Base-by-base conservation (phyloP, 306 rosid species). In the Sicyos edulis region DNA sequence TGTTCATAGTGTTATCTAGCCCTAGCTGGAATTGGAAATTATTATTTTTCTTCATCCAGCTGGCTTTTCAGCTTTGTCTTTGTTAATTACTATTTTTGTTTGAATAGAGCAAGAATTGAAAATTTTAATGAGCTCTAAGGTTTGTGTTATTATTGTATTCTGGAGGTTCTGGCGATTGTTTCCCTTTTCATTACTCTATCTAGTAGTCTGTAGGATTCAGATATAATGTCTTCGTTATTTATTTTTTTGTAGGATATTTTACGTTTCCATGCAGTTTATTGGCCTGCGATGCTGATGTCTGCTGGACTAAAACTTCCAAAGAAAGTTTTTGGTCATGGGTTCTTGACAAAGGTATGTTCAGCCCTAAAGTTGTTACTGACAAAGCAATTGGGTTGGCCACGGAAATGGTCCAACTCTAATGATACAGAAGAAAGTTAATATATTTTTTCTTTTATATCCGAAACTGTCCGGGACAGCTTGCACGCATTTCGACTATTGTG, bases 261-360 rank as follows among this genome's bases (percentile, higher is more conserved):
- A 67, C 97, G 98, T 54, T 90, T 93, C 79, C 98, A 90, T 80
- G 97, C 97, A 8, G 92, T 93, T 74, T 93, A 93, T 82, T 93
- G 98, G 98, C 96, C 98, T 54, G 98, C 98, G 62, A 93, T 93
- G 98, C 86, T 93, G 65, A 83, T 88, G 97, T 93, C 97, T 77
- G 97, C 98, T 0, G 97, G 98, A 76, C 72, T 93, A 45, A 81
- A 71, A 76, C 96, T 91, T 81, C 98, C 98, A 19, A 93, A 88
- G 83, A 90, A 53, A 89, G 97, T 93, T 74, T 93, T 87, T 77
- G 97, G 98, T 73, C 98, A 93, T 82, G 98, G 98, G 68, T 93
- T 93, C 80, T 81, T 93, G 88, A 93, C 96, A 50, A 93, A 93
- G 98, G 98, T 90, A 85, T 71, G 42, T 66, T 57, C 13, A 17